Base-by-base conservation (phyloP, 2,329 filamentous ascomycete genomes). In the Tolypocladium paradoxum region DNA sequence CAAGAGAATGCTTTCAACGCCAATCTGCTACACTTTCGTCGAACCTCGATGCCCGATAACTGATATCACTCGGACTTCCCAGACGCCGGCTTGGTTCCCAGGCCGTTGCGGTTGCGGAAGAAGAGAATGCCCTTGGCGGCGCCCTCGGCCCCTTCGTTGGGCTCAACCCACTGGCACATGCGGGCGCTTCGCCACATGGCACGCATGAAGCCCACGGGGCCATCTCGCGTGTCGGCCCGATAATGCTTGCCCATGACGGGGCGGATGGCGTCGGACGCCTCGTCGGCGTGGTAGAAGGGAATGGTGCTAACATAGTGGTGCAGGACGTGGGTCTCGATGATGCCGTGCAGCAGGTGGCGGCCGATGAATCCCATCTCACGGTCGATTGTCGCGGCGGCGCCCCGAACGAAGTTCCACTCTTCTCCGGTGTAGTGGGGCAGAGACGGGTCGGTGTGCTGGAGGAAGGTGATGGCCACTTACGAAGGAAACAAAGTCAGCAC, bases 231-330 rank as follows among this genome's bases (percentile, higher is more conserved):
- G 63, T 99, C 87, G 51, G 87, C 76, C 59, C 91, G 89, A 78
- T 99, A 99, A 79, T 99, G 93, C 65, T 79, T 78, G 70, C 93
- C 93, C 92, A 99, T 96, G 70, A 99, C 78, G 56, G 82, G 82
- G 79, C 91, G 90, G 80, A 97, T 95, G 65, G 91, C 91, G 63
- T 96, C 91, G 63, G 84, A 87, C 54, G 92, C 91, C 76, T 96
- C 91, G 62, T 96, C 90, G 66, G 91, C 92, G 71, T 96, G 81
- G 76, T 97, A 97, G 76, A 96, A 96, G 58, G 92, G 92, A 61
- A 97, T 97, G 65, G 84, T 89, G 73, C 87, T 92, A 69, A 97
- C 83, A 73, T 96, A 97, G 81, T 97, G 92, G 79, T 97, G 92
- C 56, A 96, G 87, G 55, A 97, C 92, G 74, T 97, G 92, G 49